These are phyloP conservation scores for Colletotrichum godetiae DNA, from an alignment of 2,329 filamentous ascomycete species.

Conservation along the genomic window DNA sequence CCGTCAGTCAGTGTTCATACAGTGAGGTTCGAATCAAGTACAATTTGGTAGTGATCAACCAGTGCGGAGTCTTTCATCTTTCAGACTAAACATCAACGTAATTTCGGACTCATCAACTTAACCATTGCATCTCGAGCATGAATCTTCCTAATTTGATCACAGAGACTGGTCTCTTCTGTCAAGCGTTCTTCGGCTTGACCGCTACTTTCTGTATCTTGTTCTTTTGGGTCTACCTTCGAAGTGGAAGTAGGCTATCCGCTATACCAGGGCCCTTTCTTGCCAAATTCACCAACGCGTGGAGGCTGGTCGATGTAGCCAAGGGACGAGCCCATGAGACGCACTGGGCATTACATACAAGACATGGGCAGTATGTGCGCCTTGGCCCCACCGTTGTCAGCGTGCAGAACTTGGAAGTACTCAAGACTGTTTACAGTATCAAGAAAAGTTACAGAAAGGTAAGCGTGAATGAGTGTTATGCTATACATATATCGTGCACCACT, in stretches of 20 bases:
- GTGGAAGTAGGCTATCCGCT: background rate
- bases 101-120: background rate
- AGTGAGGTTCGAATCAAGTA: no score
- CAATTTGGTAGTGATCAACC: no score
- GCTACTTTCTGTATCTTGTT: background rate
- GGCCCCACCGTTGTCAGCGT: background rate
- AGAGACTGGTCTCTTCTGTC: background rate
- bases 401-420: no score
- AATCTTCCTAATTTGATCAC: background rate
- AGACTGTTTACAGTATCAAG: no score
- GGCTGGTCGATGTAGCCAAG: background rate
- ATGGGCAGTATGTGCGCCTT: background rate
- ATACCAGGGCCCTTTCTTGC: background rate
- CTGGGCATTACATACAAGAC: background rate
- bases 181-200: background rate
- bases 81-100: background rate
- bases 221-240: background rate
- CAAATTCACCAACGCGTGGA: background rate
- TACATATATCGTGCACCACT: no score
- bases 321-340: background rate
- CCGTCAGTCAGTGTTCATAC: no score
- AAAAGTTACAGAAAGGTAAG: no score
- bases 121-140: background rate
- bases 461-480: no score
- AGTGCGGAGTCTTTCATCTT: background rate